A percentile compares a stretch with the other conserved stretches of the same genome.
phyloP scores from a whole-genome alignment of 805 yeast genomes.

The Myxozyma mucilagina region DNA sequence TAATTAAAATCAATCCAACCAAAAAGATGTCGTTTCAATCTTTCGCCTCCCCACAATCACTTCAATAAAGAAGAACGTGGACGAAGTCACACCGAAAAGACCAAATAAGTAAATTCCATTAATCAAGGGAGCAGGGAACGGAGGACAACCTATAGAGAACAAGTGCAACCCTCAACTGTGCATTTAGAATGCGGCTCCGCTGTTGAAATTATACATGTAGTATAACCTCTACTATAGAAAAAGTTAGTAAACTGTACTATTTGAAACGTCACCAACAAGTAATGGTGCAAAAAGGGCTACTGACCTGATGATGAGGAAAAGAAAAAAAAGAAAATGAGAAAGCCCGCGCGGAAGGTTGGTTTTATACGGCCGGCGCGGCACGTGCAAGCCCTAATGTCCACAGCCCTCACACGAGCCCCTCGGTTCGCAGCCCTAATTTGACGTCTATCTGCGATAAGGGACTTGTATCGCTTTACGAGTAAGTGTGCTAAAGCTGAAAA shows the following conservation, averaged over 20 bases:
- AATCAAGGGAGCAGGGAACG: slow-evolving; percentile 34
- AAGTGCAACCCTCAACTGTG: slow-evolving; percentile 32
- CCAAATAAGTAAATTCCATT: slow-evolving; percentile 13
- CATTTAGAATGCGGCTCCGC: slow-evolving; percentile 30
- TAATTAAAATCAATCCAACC: not conserved
- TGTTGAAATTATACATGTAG: slow-evolving; percentile 32
- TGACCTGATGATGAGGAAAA: slow-evolving; percentile 32
- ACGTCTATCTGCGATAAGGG: not conserved
- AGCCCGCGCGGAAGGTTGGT: not conserved
- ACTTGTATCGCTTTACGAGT: not conserved
- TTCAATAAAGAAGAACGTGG: slow-evolving; percentile 3
- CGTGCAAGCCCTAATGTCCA: slow-evolving; percentile 8
- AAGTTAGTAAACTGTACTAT: slow-evolving; percentile 12
- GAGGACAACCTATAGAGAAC: slow-evolving; percentile 28
- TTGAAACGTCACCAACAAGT: not conserved
- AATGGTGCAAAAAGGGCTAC: not conserved
- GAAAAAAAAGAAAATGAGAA: slow-evolving; percentile 13
- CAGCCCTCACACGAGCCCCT: not conserved
- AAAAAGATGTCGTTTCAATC: slow-evolving; percentile 23
- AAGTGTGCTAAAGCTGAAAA: not conserved
- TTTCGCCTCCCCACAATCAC: slow-evolving; percentile 23
- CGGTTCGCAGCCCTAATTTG: not conserved
- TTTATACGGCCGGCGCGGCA: not conserved
- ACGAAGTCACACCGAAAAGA: slow-evolving; percentile 28
- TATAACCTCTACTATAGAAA: slow-evolving; percentile 32